Evolutionary conservation across 192 early-diverging fungal species (phyloP).

Genomic region (Rhizophagus prolifer): DNA sequence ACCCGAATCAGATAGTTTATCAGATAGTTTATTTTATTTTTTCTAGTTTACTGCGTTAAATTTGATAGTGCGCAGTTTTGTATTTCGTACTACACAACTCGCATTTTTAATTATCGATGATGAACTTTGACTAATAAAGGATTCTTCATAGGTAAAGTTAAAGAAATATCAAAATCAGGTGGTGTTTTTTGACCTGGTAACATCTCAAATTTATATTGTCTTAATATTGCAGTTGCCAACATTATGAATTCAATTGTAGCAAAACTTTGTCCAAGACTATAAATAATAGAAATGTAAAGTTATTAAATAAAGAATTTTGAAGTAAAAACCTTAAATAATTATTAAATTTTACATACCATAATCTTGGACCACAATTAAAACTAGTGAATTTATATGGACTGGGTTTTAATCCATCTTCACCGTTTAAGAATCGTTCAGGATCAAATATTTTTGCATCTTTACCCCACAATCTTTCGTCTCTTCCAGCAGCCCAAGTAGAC

Average conservation of each 20-base stretch:
- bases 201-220: slow-evolving; percentile 39
- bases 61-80: too few relatives aligned
- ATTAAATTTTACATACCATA: slow-evolving; percentile 37
- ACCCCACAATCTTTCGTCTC: slow-evolving; percentile 60
- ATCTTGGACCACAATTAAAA: slow-evolving; percentile 60
- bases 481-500: slow-evolving; percentile 53
- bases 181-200: slow-evolving; percentile 22
- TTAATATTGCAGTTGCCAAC: slow-evolving; percentile 34
- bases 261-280: slow-evolving; percentile 43
- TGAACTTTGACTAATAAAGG: slow-evolving; percentile 38
- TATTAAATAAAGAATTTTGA: too few relatives aligned
- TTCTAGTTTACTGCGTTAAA: too few relatives aligned
- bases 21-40: too few relatives aligned
- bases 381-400: slow-evolving; percentile 50
- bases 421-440: slow-evolving; percentile 66
- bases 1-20: too few relatives aligned
- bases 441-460: slow-evolving; percentile 59
- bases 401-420: slow-evolving; percentile 31
- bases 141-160: slow-evolving; percentile 44
- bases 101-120: not conserved
- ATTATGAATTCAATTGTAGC: slow-evolving; percentile 40
- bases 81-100: too few relatives aligned
- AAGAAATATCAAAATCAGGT: slow-evolving; percentile 27
- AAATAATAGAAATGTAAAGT: not conserved
- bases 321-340: too few relatives aligned